Base-by-base conservation (phyloP, 108 stramenopile species). In the Nitzschia palea region DNA sequence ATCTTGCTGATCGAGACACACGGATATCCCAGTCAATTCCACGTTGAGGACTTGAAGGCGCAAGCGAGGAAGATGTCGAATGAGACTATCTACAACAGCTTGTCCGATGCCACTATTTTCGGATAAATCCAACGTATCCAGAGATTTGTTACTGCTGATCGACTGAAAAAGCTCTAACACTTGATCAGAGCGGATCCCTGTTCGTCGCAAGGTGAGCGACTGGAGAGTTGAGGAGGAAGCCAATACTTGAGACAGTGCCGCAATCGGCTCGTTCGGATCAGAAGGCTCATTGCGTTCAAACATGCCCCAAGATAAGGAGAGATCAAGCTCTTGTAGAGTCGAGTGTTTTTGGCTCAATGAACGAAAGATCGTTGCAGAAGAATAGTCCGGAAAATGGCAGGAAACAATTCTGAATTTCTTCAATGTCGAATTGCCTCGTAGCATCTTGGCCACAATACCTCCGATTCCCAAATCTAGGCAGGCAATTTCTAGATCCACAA, bases 271-370 rank as follows among this genome's bases (percentile, higher is more conserved):
- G 18, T 4, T 18, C 47, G 47, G 22, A 20, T 4, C 18, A 4
- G n/a, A 4, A 18, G 5, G 4, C 18, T 8, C 4, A 20, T 8
- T 8, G 14, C 14, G 10, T 10, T 40, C 37, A 18, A 48, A 48
- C 8, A 48, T 48, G 5, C 47, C 47, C 47, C 47, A 48, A 20
- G 47, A 48, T 5, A 48, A 4, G 8, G 47, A 48, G n/a, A 48
- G 47, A 48, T 48, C 47, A 10, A 48, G 47, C n/a, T 48, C 47
- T 48, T 48, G 15, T 4, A 48, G n/a, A n/a, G 47, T 48, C 22
- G 47, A 18, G n/a, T n/a, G n/a, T 5, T 48, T 48, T 18, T 48
- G 15, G 4, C 22, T 48, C 15, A 48, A 20, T 18, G 47, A 48
- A 5, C 47, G 47, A 18, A 48, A 48, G 4, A 48, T 48, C 4